phyloP scores from a whole-genome alignment of 2,329 filamentous ascomycete species.

The Monosporascus sp. region DNA sequence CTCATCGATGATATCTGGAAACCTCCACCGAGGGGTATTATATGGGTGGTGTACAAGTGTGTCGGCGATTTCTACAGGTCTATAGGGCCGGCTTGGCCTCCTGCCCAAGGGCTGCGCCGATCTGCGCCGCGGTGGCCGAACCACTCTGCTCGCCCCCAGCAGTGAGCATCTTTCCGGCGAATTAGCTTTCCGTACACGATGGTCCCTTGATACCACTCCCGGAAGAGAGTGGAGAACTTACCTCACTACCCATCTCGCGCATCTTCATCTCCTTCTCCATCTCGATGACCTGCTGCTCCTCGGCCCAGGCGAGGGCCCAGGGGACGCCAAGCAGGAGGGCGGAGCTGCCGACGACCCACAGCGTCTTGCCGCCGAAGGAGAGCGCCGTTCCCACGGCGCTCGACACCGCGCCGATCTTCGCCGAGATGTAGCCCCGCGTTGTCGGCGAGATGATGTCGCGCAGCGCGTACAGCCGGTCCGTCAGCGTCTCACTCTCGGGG shows the following conservation, averaged over 20 bases:
- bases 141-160: constrained; percentile 34
- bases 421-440: constrained; percentile 62
- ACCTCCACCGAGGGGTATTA: neutral
- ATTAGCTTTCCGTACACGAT: constrained; percentile 4
- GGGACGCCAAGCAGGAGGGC: constrained; percentile 87
- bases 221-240: constrained; percentile 15
- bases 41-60: neutral
- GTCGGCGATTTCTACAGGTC: constrained; percentile 10
- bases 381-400: constrained; percentile 56
- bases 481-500: constrained; percentile 50
- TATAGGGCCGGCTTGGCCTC: constrained; percentile 48
- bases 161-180: constrained; percentile 38
- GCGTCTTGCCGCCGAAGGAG: constrained; percentile 72
- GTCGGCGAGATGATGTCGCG: constrained; percentile 72
- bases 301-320: constrained; percentile 85
- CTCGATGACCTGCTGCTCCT: constrained; percentile 94
- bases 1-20: neutral
- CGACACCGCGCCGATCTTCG: constrained; percentile 50
- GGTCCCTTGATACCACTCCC: neutral
- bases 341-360: constrained; percentile 88
- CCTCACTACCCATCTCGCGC: constrained; percentile 82
- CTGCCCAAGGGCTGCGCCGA: constrained; percentile 45
- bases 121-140: constrained; percentile 41
- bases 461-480: constrained; percentile 66
- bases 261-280: constrained; percentile 98